Evolutionary conservation across 768 basidiomycete species (phyloP).

Genomic region (Leucogyrophana mollusca): DNA sequence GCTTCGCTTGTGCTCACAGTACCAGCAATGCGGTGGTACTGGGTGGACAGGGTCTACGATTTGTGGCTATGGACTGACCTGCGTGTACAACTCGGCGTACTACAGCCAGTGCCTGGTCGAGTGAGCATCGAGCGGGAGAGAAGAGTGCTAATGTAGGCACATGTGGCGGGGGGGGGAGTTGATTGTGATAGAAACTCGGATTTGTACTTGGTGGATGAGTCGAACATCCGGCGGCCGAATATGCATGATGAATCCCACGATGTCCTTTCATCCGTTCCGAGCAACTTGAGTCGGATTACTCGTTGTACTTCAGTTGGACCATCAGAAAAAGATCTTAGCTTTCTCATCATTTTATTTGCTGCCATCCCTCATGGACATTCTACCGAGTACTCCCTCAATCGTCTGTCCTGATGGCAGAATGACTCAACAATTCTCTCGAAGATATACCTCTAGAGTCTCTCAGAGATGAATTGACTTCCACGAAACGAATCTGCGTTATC

Average conservation of each 20-base stretch:
- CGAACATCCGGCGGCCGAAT: no score
- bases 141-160: no score
- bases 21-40: conserved; percentile 6
- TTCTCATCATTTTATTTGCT: no score
- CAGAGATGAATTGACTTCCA: neutral
- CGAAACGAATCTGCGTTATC: conserved; percentile 60
- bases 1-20: neutral
- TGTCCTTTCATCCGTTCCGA: no score
- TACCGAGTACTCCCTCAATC: neutral
- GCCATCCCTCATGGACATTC: neutral
- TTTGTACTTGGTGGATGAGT: no score
- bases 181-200: no score
- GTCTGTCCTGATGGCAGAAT: neutral
- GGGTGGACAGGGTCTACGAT: conserved; percentile 16
- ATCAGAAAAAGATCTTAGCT: no score
- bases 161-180: no score
- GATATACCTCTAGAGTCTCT: neutral
- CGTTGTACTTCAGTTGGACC: no score
- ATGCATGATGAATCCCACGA: no score
- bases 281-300: no score
- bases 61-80: conserved; percentile 14
- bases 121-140: neutral
- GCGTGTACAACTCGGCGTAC: conserved; percentile 21
- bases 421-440: conserved; percentile 1
- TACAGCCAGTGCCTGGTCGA: conserved; percentile 24